Evolutionary conservation across 2,329 filamentous ascomycete species (phyloP).

Genomic region (Arthrinium puccinioides): DNA sequence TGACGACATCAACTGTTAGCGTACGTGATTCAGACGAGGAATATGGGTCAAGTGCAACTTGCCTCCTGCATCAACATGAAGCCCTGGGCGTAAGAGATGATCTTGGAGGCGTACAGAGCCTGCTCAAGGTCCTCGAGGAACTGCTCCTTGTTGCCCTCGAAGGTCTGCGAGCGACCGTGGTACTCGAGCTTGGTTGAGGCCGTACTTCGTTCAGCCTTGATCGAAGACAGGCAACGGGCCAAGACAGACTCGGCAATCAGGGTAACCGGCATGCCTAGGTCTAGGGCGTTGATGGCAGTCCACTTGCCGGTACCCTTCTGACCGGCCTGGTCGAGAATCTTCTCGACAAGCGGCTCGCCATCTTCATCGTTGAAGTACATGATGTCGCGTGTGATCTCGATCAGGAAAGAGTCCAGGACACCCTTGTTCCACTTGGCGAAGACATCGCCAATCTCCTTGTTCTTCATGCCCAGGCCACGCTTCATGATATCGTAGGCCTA

Average conservation of each 20-base stretch:
- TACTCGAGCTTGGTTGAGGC: slow-evolving; percentile 71
- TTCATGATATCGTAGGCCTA: slow-evolving; percentile 99
- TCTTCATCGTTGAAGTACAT: slow-evolving; percentile 98
- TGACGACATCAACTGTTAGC: slow-evolving; percentile 16
- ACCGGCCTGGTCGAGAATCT: slow-evolving; percentile 96
- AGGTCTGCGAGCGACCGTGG: slow-evolving; percentile 67
- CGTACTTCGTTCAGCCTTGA: slow-evolving; percentile 87
- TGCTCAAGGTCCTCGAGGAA: slow-evolving; percentile 98
- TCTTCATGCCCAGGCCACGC: slow-evolving; percentile 80
- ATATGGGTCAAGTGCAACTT: slow-evolving; percentile 26
- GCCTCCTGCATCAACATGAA: slow-evolving; percentile 99
- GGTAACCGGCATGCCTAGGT: slow-evolving; percentile 97
- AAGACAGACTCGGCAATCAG: slow-evolving; percentile 97
- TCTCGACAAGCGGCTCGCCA: slow-evolving; percentile 85
- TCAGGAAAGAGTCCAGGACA: slow-evolving; percentile 96
- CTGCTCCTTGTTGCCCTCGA: slow-evolving; percentile 83
- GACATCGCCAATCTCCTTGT: slow-evolving; percentile 94
- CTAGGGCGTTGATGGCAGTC: slow-evolving; percentile 98
- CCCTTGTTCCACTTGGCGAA: slow-evolving; percentile 97
- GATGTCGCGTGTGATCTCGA: slow-evolving; percentile 98
- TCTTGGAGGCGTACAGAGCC: slow-evolving; percentile 98
- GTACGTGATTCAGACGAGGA: background rate
- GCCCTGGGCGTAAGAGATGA: slow-evolving; percentile 98
- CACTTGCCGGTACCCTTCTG: slow-evolving; percentile 99
- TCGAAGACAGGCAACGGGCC: slow-evolving; percentile 82